Base-by-base conservation (phyloP, 2,329 filamentous ascomycete species). In the Pezicula neosporulosa region DNA sequence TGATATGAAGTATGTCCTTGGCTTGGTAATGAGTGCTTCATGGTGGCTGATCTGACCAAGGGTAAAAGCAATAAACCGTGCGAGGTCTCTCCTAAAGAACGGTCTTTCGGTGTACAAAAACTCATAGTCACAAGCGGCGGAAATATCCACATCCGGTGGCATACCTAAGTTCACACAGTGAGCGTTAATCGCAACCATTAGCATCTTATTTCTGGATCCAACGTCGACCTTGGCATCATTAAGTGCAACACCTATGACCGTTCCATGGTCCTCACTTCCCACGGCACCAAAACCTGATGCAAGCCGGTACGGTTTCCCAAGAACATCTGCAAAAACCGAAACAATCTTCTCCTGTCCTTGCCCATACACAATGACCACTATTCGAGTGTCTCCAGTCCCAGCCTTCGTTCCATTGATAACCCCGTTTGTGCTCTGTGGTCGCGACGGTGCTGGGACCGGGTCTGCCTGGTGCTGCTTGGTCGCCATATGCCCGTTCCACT, bases 1-100 rank as follows among this genome's bases (percentile, higher is more conserved):
- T 4, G 90, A 94, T 58, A 95, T 90, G 63, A 94, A 85, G 60
- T 89, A 92, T 0, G 89, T 94, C 62, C 89, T 80, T 38, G 82
- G 78, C 65, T 94, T 94, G 47, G 85, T 82, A 74, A 86, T 85
- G 37, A 95, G 73, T 51, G 88, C 85, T 60, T 87, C 84, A 65
- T 95, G 89, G 50, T 87, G 86, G 63, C 82, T 86, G 57, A 87
- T 85, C 70, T 94, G 89, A 9, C 90, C 90, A 24, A 94, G 73
- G 6, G 87, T 85, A 64, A 94, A 86, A 6, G 89, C 88, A 24
- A 91, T 80, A 64, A 92, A 94, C 36, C 90, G 82, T 9, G 89
- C 83, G 43, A 94, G 73, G 64, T 94, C 89, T 51, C 89, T 80
- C 27, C 89, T 82, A 55, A 86, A 84, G 66, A 88, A 89, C 1